Base-by-base conservation (phyloP, 345 rosid genomes). In the Turritis glabra region DNA sequence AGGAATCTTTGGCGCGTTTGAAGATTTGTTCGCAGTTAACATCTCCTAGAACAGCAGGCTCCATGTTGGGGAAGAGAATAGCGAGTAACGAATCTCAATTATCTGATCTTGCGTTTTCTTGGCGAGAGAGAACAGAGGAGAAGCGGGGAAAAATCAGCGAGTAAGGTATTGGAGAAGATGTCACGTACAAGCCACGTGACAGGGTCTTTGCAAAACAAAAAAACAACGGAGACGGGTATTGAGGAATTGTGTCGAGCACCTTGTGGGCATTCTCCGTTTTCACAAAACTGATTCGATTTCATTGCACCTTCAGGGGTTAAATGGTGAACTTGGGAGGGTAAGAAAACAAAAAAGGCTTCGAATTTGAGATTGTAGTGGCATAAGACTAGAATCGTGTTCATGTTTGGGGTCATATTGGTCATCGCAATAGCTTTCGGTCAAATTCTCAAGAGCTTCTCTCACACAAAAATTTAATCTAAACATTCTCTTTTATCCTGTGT, bases 71-170 rank as follows among this genome's bases (percentile, higher is more conserved):
- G 18, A 52, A 25, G 32, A 52, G 57, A 29, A 12, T 29, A 64
- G 17, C 13, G 6, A 18, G 26, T 26, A 64, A 21, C 8, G 19
- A 25, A 12, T 33, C 74, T 58, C 67, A 23, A n/a, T 1, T 7
- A 47, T 35, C 58, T 71, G 11, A 47, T 35, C 58, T 71, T 47
- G 48, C 26, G 38, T 4, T 25, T 71, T 71, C 67, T 71, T 59
- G 41, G 7, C 17, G 46, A 14, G 56, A 29, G 22, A 37, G 30
- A 48, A 15, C 51, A 65, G 30, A 48, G 19, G 17, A 15, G 11
- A 35, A 23, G 60, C 70, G 70, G 32, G 32, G 70, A 26, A 43
- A 46, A 27, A n/a, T 10, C 1, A 58, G 1, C 4, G 15, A 12
- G 64, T 18, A 21, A 30, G 27, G 8, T 29, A 43, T 18, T 7